Evolutionary conservation across 2,329 filamentous ascomycete species (phyloP).

Genomic region (Cytospora chrysosperma): DNA sequence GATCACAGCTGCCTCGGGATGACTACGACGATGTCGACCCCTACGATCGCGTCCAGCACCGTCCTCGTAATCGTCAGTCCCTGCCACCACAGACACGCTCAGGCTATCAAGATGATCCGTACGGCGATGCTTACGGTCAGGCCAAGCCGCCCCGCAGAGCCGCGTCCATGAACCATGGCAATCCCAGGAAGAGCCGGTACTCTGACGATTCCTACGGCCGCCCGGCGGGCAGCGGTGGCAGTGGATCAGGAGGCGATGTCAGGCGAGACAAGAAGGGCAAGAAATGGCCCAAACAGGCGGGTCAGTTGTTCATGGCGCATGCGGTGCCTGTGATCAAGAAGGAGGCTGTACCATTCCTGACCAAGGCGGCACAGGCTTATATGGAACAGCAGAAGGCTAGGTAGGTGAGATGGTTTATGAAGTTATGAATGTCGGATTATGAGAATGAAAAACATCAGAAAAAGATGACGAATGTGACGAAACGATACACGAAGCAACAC

Average conservation of each 20-base stretch:
- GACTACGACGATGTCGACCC: constrained; percentile 10
- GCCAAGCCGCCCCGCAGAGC: constrained; percentile 10
- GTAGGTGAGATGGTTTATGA: neutral
- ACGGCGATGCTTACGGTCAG: constrained; percentile 5
- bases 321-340: constrained; percentile 24
- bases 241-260: neutral
- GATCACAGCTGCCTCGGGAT: neutral
- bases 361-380: constrained; percentile 24
- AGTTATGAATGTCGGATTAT: neutral
- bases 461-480: neutral
- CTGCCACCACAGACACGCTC: constrained; percentile 17
- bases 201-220: constrained; percentile 8
- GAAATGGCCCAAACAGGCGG: constrained; percentile 20
- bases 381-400: constrained; percentile 16
- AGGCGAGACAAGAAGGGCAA: constrained; percentile 16
- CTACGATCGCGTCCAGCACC: constrained; percentile 9
- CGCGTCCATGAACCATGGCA: constrained; percentile 13
- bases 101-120: neutral
- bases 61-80: constrained; percentile 19
- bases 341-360: constrained; percentile 24
- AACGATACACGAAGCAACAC: neutral
- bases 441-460: neutral
- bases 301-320: constrained; percentile 24
- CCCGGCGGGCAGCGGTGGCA: neutral
- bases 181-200: neutral